Percentiles rank a stretch among this genome's conserved stretches.
phyloP scores from a whole-genome alignment of 768 basidiomycete species.

The Lentinus brumalis region DNA sequence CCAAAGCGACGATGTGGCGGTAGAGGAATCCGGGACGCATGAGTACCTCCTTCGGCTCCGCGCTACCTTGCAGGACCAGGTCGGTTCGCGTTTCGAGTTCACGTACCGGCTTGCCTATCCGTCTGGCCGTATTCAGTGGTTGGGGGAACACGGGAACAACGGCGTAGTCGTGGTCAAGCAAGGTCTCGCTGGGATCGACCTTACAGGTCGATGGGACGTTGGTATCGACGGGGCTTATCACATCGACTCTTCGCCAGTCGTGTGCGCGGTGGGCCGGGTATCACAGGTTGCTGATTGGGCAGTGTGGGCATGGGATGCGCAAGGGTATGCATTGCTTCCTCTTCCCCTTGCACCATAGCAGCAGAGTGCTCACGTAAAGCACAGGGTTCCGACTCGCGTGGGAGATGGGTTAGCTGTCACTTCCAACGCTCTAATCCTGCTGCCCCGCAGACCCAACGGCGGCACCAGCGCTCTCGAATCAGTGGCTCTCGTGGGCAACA shows the following conservation, averaged over 20 bases:
- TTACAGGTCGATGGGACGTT: conserved; percentile 20
- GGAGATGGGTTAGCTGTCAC: too few species aligned
- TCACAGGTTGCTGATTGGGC: conserved; percentile 19
- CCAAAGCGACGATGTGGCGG: background rate
- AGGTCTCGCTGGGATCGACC: conserved; percentile 17
- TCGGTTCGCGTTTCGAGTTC: conserved; percentile 23
- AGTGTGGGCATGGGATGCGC: conserved; percentile 18
- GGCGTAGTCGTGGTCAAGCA: conserved; percentile 26
- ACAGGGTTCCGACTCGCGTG: background rate
- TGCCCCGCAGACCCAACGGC: too few species aligned
- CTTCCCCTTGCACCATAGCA: background rate
- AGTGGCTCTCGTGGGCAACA: conserved; percentile 18
- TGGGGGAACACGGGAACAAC: conserved; percentile 27
- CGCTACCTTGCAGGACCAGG: conserved; percentile 10
- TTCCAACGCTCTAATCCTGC: too few species aligned
- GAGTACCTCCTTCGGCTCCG: conserved; percentile 15
- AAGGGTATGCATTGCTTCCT: conserved; percentile 17
- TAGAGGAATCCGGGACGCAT: background rate
- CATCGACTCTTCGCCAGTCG: conserved; percentile 2
- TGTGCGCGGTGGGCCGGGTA: conserved; percentile 17
- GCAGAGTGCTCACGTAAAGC: too few species aligned
- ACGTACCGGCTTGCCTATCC: conserved; percentile 31
- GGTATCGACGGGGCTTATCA: conserved; percentile 11
- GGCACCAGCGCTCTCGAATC: background rate
- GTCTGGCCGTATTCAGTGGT: conserved; percentile 28